Conservation (phyloP, 495 filamentous ascomycete species). For the Aspergillus homomorphus region DNA sequence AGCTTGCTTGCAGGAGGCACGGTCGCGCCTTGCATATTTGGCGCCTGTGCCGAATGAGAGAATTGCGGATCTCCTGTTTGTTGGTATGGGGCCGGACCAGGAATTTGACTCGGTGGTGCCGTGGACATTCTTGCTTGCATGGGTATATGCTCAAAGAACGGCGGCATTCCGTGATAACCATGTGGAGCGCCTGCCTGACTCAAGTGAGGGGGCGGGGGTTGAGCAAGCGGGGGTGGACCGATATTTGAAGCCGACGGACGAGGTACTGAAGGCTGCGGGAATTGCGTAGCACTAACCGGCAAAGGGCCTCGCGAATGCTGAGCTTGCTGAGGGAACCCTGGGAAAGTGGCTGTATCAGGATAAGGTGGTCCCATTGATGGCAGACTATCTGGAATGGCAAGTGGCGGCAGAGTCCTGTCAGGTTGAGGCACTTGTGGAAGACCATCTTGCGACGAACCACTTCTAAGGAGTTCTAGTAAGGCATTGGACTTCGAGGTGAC, state of each 20-base stretch:
- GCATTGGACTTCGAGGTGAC: conserved; percentile 46
- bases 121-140: conserved; percentile 15
- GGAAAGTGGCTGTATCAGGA: conserved; percentile 36
- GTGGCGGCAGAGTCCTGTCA: conserved; percentile 39
- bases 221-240: conserved; percentile 12
- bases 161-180: conserved; percentile 16
- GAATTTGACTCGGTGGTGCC: conserved; percentile 18
- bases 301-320: conserved; percentile 20
- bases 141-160: conserved; percentile 15
- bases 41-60: conserved; percentile 37
- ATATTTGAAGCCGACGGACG: conserved; percentile 9
- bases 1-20: conserved; percentile 56
- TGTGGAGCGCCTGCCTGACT: conserved; percentile 16
- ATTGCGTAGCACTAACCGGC: conserved; percentile 21
- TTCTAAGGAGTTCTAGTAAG: conserved; percentile 57
- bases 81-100: conserved; percentile 48
- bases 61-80: conserved; percentile 52
- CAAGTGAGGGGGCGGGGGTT: conserved; percentile 15
- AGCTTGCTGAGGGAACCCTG: conserved; percentile 35
- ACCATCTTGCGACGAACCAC: conserved; percentile 43
- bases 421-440: conserved; percentile 32
- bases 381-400: conserved; percentile 28
- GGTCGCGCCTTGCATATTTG: conserved; percentile 41
- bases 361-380: conserved; percentile 46
- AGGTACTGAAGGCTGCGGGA: conserved; percentile 21